Evolutionary conservation across 805 yeast genomes (phyloP), one percentile per base, ranked within the genome.

Genomic region (Nakazawaea holstii): DNA sequence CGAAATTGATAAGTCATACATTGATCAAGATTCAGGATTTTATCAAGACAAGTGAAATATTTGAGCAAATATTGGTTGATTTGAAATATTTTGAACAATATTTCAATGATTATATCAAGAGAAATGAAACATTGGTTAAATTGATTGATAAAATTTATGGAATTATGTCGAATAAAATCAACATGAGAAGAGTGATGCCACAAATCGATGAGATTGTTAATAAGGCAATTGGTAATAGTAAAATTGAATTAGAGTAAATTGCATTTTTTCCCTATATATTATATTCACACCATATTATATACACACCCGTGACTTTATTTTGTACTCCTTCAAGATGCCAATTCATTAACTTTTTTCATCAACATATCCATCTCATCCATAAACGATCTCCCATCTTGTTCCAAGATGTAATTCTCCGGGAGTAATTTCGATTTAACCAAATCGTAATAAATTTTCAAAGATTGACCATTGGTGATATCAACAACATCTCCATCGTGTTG

Each of bases 51-150:
- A 41, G 28, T 17, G 33, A 41, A 4, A 20, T 6, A 5, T 32
- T 41, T 17, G 36, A 32, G 4, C 49, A 47, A 39, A 26, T 47
- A 2, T 8, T 42, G 17, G 36, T 39, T 8, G 49, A 47, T 37
- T 42, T 47, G 36, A 42, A 33, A 33, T 47, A 30, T 38, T 41
- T 47, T 35, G 49, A 41, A 33, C 15, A n/a, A 15, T 47, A 41
- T 35, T 42, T 41, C 31, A 8, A 20, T 14, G 40, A 41, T n/a
- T 24, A 28, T 15, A 32, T 42, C n/a, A 37, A 41, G 36, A 31
- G 15, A 15, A 20, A 38, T 28, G 39, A 41, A 24, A 3, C 24
- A 2, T 27, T 27, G n/a, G 30, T 42, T 4, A 41, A 27, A 24
- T 15, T 30, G n/a, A 33, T 47, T 9, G 46, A 47, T 8, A 47